Percentiles rank a stretch among this genome's conserved stretches.
These are phyloP conservation scores for Coemansia sp. DNA, from an alignment of 192 early-diverging fungal genomes.

Conservation along the genomic window DNA sequence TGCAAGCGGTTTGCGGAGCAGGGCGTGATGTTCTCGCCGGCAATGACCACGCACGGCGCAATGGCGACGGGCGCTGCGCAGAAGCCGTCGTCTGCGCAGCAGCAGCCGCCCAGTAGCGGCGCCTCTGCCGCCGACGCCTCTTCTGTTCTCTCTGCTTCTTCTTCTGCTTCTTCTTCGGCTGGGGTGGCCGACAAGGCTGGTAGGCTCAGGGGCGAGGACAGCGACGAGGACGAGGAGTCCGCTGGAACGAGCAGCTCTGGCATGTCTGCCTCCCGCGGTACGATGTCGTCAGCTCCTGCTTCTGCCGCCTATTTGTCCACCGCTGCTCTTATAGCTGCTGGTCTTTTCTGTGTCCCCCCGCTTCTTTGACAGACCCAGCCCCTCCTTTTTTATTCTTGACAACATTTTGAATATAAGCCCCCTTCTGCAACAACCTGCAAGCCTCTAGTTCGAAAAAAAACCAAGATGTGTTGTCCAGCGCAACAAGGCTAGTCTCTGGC, in stretches of 20 bases:
- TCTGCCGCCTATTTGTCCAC: slow-evolving; percentile 1
- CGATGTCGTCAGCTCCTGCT: background rate
- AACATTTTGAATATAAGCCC: too few species aligned
- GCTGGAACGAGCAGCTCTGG: slow-evolving; percentile 7
- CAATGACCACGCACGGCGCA: slow-evolving; percentile 3
- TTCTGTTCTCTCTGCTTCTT: background rate
- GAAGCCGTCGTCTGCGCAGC: background rate
- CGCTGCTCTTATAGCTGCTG: slow-evolving; percentile 2
- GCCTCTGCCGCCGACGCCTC: background rate
- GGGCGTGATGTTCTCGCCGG: slow-evolving; percentile 14
- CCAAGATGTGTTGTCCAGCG: too few species aligned
- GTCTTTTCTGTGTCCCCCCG: background rate
- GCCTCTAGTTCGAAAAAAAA: too few species aligned
- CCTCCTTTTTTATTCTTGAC: too few species aligned
- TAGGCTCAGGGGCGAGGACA: slow-evolving; percentile 19
- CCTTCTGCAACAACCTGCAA: too few species aligned
- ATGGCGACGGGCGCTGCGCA: background rate
- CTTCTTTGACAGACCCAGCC: too few species aligned
- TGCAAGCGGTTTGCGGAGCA: slow-evolving; percentile 40
- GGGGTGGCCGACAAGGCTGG: background rate
- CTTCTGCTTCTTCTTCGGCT: background rate
- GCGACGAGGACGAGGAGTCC: slow-evolving; percentile 15
- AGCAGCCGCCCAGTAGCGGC: background rate
- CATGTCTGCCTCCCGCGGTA: background rate
- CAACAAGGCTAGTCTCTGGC: background rate